Base-by-base conservation (phyloP, 441 rosid species). In the Eutrema salsugineum region DNA sequence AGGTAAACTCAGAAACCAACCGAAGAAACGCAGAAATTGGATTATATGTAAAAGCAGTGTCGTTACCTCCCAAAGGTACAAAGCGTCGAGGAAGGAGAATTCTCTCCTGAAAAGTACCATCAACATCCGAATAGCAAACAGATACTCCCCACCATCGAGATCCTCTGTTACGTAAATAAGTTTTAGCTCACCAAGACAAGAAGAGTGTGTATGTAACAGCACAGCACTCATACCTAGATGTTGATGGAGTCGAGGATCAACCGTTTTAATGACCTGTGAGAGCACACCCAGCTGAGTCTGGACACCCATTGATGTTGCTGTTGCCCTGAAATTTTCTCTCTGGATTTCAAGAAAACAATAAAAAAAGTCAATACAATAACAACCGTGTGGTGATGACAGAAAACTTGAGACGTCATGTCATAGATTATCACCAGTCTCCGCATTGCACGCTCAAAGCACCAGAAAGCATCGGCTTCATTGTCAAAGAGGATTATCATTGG, bases 61-160 rank as follows among this genome's bases (percentile, higher is more conserved):
- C 46, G 82, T 86, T 84, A 92, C 99, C 98, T 94, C 98, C 98
- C 98, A 94, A 75, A 92, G 98, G 79, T 92, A 91, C 77, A 94
- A 80, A 2, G 94, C 73, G 76, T 94, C 98, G 32, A 81, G 82
- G 78, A 94, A 94, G 50, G 98, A 87, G 77, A 92, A 92, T 57
- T 94, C 99, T 84, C 99, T 87, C 74, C 99, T 84, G 68, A 92
- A 92, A 72, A 94, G 94, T 36, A 94, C 99, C 98, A 94, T 94
- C 73, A 92, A 80, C 99, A 92, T 94, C 75, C 97, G 87, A 75
- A 94, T 82, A 16, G 99, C 98, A 85, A 94, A 94, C 71, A 94
- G 73, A 80, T 92, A 94, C 80, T 89, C 91, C 9, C 98, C 99
- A 48, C 96, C 97, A 77, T 88, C 96, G 6, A 94, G 87, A 65